phyloP scores from a whole-genome alignment of 2,329 filamentous ascomycete species.

The Neurospora sp. region DNA sequence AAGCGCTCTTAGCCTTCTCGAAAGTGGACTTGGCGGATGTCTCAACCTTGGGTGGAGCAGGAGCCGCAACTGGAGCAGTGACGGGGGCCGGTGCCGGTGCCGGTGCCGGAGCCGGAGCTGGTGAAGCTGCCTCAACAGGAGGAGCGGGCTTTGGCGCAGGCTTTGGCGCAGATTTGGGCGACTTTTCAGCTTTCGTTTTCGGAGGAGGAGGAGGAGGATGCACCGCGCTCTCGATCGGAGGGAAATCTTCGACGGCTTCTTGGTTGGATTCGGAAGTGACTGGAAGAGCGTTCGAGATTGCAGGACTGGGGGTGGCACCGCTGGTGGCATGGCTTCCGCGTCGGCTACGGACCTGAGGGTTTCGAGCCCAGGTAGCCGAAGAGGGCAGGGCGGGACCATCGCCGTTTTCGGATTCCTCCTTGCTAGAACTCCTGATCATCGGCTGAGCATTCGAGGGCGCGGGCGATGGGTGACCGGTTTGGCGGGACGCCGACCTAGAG shows the following conservation, averaged over 20 bases:
- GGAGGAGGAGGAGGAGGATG: slow-evolving; percentile 15
- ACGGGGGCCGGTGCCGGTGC: slow-evolving; percentile 1
- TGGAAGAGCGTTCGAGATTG: slow-evolving; percentile 51
- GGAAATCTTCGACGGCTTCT: slow-evolving; percentile 29
- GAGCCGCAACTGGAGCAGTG: slow-evolving; percentile 1
- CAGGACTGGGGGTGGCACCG: slow-evolving; percentile 72
- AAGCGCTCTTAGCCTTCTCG: slow-evolving; percentile 5
- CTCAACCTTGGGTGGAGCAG: slow-evolving; percentile 5
- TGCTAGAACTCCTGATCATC: slow-evolving; percentile 71
- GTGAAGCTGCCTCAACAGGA: background rate
- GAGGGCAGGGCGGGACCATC: slow-evolving; percentile 88
- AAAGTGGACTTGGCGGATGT: background rate
- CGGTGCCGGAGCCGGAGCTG: slow-evolving; percentile 15
- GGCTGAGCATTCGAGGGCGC: slow-evolving; percentile 37
- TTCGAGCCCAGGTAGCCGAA: slow-evolving; percentile 84
- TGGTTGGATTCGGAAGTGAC: slow-evolving; percentile 40
- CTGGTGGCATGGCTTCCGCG: slow-evolving; percentile 73
- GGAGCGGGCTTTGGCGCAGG: slow-evolving; percentile 11
- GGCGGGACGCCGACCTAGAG: slow-evolving; percentile 44
- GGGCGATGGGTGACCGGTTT: slow-evolving; percentile 34
- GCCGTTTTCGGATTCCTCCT: slow-evolving; percentile 61
- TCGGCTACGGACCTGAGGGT: slow-evolving; percentile 54
- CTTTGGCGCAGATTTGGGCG: background rate
- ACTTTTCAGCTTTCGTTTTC: background rate
- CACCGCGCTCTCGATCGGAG: slow-evolving; percentile 22